phyloP scores from a whole-genome alignment of 495 filamentous ascomycete genomes.

The Paragyromitra xinjiangensis region DNA sequence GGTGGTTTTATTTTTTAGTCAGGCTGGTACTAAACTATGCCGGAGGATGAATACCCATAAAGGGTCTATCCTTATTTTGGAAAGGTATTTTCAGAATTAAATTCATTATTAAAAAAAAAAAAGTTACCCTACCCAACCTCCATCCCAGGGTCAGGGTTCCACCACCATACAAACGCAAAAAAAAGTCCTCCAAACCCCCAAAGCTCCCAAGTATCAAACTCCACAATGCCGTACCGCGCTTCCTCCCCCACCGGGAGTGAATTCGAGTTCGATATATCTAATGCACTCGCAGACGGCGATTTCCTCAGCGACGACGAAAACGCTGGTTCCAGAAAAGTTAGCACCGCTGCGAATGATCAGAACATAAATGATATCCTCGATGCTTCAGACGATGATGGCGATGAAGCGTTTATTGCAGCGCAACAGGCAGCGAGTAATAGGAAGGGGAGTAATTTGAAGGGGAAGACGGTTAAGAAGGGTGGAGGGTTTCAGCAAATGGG shows the following conservation, averaged over 20 bases:
- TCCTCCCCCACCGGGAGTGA: conserved; percentile 87
- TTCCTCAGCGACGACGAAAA: conserved; percentile 60
- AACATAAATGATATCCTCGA: conserved; percentile 54
- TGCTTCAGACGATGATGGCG: conserved; percentile 66
- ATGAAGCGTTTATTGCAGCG: conserved; percentile 88
- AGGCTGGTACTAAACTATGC: too few species aligned
- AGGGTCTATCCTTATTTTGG: too few species aligned
- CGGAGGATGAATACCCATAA: too few species aligned
- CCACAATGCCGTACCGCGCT: conserved; percentile 62
- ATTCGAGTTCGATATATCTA: conserved; percentile 89
- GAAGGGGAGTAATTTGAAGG: conserved; percentile 81
- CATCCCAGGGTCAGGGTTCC: conserved; percentile 47
- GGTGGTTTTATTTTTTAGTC: too few species aligned
- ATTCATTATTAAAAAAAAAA: too few species aligned
- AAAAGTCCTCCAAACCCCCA: conserved; percentile 11
- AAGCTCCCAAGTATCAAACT: background rate
- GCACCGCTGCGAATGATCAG: conserved; percentile 3
- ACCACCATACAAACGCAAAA: conserved; percentile 21
- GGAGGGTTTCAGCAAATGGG: conserved; percentile 94
- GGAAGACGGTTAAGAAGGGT: conserved; percentile 86
- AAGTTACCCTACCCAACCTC: conserved; percentile 34
- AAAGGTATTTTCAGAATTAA: too few species aligned
- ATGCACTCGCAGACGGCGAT: conserved; percentile 73
- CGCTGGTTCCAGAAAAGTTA: background rate
- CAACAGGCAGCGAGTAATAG: conserved; percentile 85